Conservation (phyloP, 129 eudicot species). For the Flaveria brownii region DNA sequence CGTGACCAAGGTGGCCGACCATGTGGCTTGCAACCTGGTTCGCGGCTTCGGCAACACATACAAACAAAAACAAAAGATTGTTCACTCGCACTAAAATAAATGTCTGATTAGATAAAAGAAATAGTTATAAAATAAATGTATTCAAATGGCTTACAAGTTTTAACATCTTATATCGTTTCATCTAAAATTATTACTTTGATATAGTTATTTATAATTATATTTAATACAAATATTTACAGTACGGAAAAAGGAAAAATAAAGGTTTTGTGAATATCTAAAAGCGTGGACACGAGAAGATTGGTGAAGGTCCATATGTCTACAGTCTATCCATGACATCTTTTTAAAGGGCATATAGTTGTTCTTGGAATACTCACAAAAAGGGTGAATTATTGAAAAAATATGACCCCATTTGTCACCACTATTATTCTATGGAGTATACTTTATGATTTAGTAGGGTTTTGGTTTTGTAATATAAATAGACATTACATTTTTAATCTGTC, state of each 20-base stretch:
- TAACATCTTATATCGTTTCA: not conserved
- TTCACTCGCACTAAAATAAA: too few relatives aligned
- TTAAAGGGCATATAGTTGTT: not conserved
- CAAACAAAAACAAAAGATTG: too few relatives aligned
- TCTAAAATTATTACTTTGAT: not conserved
- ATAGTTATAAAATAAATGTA: not conserved
- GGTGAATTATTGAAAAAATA: slow-evolving; percentile 1
- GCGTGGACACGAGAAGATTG: too few relatives aligned
- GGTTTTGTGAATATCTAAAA: not conserved
- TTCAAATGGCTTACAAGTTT: not conserved
- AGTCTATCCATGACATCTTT: not conserved
- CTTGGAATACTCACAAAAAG: slow-evolving; percentile 10
- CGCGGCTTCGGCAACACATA: too few relatives aligned
- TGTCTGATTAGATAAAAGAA: too few relatives aligned
- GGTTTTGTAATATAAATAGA: not conserved
- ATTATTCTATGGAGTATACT: not conserved
- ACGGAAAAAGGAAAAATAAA: not conserved
- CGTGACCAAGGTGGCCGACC: too few relatives aligned
- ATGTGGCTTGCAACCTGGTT: too few relatives aligned
- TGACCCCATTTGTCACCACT: slow-evolving; percentile 16
- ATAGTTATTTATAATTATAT: not conserved
- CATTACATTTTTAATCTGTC: not conserved
- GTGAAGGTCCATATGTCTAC: slow-evolving; percentile 1
- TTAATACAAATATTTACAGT: not conserved
- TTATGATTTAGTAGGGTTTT: not conserved